Base-by-base conservation (phyloP, 1,139 yeast species). In the Arxiozyma heterogenica region DNA sequence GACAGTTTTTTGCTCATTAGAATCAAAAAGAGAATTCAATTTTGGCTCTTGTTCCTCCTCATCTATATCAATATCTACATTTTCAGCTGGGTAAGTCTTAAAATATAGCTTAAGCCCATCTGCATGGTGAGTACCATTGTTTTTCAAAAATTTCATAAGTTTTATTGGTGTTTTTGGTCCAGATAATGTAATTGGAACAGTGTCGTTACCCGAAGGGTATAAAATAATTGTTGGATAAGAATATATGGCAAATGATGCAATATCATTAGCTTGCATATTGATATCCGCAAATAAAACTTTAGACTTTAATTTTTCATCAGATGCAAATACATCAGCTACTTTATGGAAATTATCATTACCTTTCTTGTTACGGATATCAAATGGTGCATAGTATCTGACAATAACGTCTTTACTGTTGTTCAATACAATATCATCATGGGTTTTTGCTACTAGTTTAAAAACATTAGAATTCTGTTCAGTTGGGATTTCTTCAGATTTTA, bases 301-400 rank as follows among this genome's bases (percentile, higher is more conserved):
- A 49, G 74, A 73, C 47, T 73, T 68, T 25, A 74, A 70, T 25
- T 65, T 70, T 34, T 67, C 66, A 63, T 79, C 80, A 53, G 78
- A 73, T 54, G 73, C 75, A 71, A 77, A 86, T 54, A 85, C 68
- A 52, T 75, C 82, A 53, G 90, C 97, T 62, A 91, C 80, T 69
- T 89, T 91, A 68, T 87, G 95, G 78, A 83, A 93, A 56, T 77
- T 77, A 66, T 97, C 97, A 55, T 95, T 95, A 71, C 91, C 79
- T 73, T 81, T 87, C 79, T 89, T 90, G 79, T 98, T 91, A 78
- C 91, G 97, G 46, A 97, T 95, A 77, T 97, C 91, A 98, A 98
- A 93, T 73, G 96, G 95, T 52, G 98, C 98, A 69, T 87, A 93
- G 75, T 87, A 91, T 77, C 89, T 89, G 61, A 93, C 91, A 62